phyloP scores from a whole-genome alignment of 805 yeast species.

The Deakozyma indianensis region DNA sequence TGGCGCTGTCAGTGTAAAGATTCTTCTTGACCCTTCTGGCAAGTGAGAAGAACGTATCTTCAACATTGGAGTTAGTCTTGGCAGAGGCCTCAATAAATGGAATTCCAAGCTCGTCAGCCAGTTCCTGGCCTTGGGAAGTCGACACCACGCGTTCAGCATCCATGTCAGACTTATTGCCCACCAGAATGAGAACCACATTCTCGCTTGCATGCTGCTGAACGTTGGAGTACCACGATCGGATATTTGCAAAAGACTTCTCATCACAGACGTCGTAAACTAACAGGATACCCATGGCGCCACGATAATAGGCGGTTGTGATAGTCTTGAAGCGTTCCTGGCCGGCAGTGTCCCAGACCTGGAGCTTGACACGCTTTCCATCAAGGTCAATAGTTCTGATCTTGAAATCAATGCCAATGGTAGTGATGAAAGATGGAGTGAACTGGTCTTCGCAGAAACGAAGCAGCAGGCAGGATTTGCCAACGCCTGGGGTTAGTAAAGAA shows the following conservation, averaged over 20 bases:
- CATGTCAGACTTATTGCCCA: slow-evolving; percentile 94
- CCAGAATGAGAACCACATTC: slow-evolving; percentile 85
- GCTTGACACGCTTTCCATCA: slow-evolving; percentile 82
- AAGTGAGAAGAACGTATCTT: slow-evolving; percentile 77
- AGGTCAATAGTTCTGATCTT: slow-evolving; percentile 91
- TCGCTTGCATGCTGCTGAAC: slow-evolving; percentile 95
- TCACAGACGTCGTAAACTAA: slow-evolving; percentile 96
- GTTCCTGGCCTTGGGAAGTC: slow-evolving; percentile 76
- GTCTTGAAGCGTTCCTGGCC: slow-evolving; percentile 98
- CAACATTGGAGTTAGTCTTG: slow-evolving; percentile 83
- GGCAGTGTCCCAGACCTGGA: slow-evolving; percentile 98
- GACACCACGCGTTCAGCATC: slow-evolving; percentile 75
- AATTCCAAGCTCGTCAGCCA: slow-evolving; percentile 74
- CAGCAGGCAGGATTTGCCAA: slow-evolving; percentile 55
- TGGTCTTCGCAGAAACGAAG: slow-evolving; percentile 92
- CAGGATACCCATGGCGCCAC: slow-evolving; percentile 97
- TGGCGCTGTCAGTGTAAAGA: slow-evolving; percentile 31
- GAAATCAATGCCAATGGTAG: slow-evolving; percentile 97
- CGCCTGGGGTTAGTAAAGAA: slow-evolving; percentile 15
- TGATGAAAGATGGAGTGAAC: slow-evolving; percentile 91
- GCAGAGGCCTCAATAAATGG: slow-evolving; percentile 96
- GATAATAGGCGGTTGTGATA: slow-evolving; percentile 92
- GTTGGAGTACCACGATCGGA: slow-evolving; percentile 89
- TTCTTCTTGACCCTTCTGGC: slow-evolving; percentile 79
- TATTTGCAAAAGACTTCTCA: slow-evolving; percentile 85